Conservation (phyloP, 2,329 filamentous ascomycete genomes). For the Talaromyces sp. region DNA sequence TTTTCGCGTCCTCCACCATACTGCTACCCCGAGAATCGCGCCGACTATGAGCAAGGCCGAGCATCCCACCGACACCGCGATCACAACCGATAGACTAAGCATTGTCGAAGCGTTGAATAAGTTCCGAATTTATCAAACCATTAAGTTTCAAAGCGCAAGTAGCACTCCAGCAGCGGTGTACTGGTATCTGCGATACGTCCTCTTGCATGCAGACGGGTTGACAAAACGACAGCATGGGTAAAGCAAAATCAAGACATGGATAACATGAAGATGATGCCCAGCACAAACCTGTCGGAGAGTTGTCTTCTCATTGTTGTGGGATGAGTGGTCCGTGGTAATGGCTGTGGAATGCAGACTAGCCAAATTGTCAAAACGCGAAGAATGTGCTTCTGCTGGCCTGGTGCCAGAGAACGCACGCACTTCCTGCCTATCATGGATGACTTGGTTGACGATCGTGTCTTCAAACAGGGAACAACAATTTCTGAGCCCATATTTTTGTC, state of each 20-base stretch:
- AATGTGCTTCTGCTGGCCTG: constrained; percentile 10
- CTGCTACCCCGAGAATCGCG: constrained; percentile 31
- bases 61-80: constrained; percentile 36
- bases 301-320: constrained; percentile 11
- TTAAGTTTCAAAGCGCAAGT: not conserved
- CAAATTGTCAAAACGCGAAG: constrained; percentile 17
- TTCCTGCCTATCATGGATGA: not conserved
- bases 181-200: constrained; percentile 1
- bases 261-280: not conserved
- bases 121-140: not conserved
- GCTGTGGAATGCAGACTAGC: constrained; percentile 16
- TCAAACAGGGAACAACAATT: not conserved
- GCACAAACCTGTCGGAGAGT: not conserved
- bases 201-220: constrained; percentile 6
- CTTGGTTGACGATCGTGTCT: constrained; percentile 10
- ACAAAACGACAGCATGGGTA: constrained; percentile 9
- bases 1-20: constrained; percentile 37
- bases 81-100: constrained; percentile 31
- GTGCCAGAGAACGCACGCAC: not conserved
- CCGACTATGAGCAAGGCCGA: constrained; percentile 34
- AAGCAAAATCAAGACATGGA: not conserved
- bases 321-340: constrained; percentile 4
- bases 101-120: constrained; percentile 23
- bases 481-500: not conserved
- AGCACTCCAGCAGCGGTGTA: constrained; percentile 7